Percentiles rank a stretch among this genome's conserved stretches.
Evolutionary conservation across 371 early-diverging fungal genomes (phyloP).

Genomic region (Blakeslea trispora): DNA sequence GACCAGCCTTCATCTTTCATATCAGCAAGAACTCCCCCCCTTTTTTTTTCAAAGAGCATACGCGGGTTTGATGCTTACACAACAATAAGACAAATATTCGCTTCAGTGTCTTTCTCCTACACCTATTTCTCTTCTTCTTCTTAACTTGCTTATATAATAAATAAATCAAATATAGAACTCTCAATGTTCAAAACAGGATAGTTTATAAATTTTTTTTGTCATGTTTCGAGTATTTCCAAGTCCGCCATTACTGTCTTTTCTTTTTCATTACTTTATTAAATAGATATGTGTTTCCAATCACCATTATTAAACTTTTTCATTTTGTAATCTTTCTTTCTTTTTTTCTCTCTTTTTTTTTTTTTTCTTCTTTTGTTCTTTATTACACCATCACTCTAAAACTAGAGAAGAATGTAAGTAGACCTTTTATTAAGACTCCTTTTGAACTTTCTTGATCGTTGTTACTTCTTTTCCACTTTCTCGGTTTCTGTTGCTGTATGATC

Average conservation of each 20-base stretch:
- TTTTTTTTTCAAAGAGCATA: not conserved
- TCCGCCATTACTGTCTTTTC: constrained; percentile 12
- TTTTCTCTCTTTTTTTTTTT: constrained; percentile 8
- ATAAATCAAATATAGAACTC: too few relatives aligned
- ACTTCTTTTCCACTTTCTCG: constrained; percentile 8
- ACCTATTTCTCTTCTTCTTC: too few relatives aligned
- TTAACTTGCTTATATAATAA: too few relatives aligned
- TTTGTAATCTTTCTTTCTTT: constrained; percentile 9
- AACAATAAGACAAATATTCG: too few relatives aligned
- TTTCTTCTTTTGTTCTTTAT: not conserved
- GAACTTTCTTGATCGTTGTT: constrained; percentile 6
- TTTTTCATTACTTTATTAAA: constrained; percentile 2
- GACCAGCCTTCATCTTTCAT: constrained; percentile 12
- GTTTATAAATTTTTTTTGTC: constrained; percentile 10
- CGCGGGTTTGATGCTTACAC: too few relatives aligned
- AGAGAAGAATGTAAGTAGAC: not conserved
- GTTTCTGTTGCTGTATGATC: constrained; percentile 6
- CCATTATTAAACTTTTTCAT: too few relatives aligned
- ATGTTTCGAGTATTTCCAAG: constrained; percentile 10
- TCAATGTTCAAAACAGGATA: not conserved
- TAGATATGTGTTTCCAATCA: constrained; percentile 4
- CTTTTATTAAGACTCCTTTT: constrained; percentile 14
- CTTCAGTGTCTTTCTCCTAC: too few relatives aligned
- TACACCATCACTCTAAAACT: not conserved
- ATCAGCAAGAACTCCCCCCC: not conserved